Conservation (phyloP, 2,329 filamentous ascomycete genomes). For the Helotiales sp. region DNA sequence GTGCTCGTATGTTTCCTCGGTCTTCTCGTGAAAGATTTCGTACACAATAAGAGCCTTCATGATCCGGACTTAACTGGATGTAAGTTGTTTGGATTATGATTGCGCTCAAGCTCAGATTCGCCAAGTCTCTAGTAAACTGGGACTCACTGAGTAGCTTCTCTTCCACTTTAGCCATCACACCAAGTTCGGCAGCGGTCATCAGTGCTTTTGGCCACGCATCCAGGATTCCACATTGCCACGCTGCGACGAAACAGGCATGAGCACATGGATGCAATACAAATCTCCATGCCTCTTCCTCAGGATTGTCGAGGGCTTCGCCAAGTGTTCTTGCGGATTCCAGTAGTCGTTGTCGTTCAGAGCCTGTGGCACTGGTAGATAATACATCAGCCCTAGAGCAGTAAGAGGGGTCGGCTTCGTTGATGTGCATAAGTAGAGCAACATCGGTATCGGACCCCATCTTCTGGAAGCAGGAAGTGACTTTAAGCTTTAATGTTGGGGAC, state of each 20-base stretch:
- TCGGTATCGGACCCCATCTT: background rate
- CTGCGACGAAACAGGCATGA: background rate
- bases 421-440: background rate
- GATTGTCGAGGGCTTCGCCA: background rate
- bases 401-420: background rate
- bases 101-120: background rate
- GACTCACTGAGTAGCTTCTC: background rate
- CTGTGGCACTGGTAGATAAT: background rate
- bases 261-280: background rate
- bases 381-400: background rate
- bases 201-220: background rate
- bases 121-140: too few species aligned
- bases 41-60: background rate
- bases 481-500: background rate
- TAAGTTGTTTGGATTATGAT: background rate
- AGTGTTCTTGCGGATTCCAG: background rate
- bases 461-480: background rate
- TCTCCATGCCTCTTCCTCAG: constrained; percentile 1
- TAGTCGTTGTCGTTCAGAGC: background rate
- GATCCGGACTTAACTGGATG: background rate
- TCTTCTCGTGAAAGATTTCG: background rate
- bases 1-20: background rate
- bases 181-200: background rate
- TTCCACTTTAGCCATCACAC: background rate
- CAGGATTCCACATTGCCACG: background rate